Conservation (phyloP, 2,329 filamentous ascomycete genomes). For the Chaetothyriales sp. region DNA sequence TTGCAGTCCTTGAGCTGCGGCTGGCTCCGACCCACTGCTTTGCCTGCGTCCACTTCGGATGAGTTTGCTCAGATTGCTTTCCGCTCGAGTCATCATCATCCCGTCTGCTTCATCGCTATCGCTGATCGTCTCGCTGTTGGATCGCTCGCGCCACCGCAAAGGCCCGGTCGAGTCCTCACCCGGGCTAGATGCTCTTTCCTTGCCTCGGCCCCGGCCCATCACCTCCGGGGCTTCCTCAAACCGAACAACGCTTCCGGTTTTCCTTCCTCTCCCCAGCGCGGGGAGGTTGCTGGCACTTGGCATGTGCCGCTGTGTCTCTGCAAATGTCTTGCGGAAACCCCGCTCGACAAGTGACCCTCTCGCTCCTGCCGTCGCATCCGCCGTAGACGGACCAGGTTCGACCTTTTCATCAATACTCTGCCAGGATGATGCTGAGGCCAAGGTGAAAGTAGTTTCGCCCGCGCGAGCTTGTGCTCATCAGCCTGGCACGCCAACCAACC, state of each 20-base stretch:
- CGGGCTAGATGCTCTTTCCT: conserved; percentile 7
- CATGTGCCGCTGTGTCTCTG: conserved; percentile 19
- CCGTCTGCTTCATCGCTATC: conserved; percentile 6
- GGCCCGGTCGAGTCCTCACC: conserved; percentile 2
- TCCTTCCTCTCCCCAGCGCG: conserved; percentile 9
- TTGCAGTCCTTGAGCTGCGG: background rate
- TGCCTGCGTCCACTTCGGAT: conserved; percentile 15
- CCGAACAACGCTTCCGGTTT: conserved; percentile 14
- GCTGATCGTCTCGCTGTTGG: conserved; percentile 1
- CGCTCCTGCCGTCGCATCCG: conserved; percentile 7
- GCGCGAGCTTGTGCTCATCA: background rate
- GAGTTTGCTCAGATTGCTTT: conserved; percentile 19
- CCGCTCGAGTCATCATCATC: conserved; percentile 5
- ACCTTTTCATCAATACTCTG: conserved; percentile 13
- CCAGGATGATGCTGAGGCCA: conserved; percentile 17
- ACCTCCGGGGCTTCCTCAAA: conserved; percentile 12
- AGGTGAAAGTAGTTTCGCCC: conserved; percentile 8
- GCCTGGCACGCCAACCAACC: background rate
- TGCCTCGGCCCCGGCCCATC: conserved; percentile 9
- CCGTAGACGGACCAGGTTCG: conserved; percentile 1
- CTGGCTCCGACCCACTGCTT: conserved; percentile 9
- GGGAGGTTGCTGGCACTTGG: conserved; percentile 12
- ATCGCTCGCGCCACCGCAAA: conserved; percentile 5
- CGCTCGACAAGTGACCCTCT: conserved; percentile 23
- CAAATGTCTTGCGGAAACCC: conserved; percentile 27